Percentiles rank a stretch among this genome's conserved stretches.
Conservation (phyloP, 1,284 basidiomycete genomes). For the Neotropicomus parvogracilis region DNA sequence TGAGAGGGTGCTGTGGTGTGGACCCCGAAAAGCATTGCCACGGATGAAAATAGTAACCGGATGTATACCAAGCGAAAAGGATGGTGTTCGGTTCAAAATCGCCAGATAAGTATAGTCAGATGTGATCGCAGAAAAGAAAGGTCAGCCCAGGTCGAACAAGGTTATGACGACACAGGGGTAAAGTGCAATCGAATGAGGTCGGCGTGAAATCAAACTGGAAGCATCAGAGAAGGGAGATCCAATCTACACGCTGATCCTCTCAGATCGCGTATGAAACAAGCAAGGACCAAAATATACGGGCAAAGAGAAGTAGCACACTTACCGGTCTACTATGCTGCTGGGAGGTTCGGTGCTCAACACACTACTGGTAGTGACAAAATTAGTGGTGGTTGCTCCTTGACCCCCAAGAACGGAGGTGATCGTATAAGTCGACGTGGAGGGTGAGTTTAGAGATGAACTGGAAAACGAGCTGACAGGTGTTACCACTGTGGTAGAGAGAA, state of each 20-base stretch:
- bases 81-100: conserved; percentile 5
- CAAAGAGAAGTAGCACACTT: conserved; percentile 7
- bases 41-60: conserved; percentile 2
- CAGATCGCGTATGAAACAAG: conserved; percentile 7
- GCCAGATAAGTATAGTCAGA: conserved; percentile 13
- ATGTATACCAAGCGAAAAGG: conserved; percentile 3
- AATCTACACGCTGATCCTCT: conserved; percentile 12
- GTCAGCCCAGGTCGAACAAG: conserved; percentile 20
- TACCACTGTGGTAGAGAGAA: conserved; percentile 16
- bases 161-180: conserved; percentile 17
- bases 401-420: conserved; percentile 21
- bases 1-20: conserved; percentile 17
- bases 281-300: not conserved
- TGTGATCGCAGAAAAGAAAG: conserved; percentile 15
- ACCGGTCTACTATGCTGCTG: conserved; percentile 13
- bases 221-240: conserved; percentile 1
- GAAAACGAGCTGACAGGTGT: not conserved
- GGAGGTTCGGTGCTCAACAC: conserved; percentile 26
- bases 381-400: conserved; percentile 16
- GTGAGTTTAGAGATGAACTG: not conserved
- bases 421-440: conserved; percentile 21
- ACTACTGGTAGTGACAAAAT: conserved; percentile 21
- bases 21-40: conserved; percentile 7
- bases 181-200: conserved; percentile 9
- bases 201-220: conserved; percentile 4